Percentiles rank a stretch among this genome's conserved stretches.
These are phyloP conservation scores for Suhomyces sp. DNA, from an alignment of 805 yeast species.

Conservation along the genomic window DNA sequence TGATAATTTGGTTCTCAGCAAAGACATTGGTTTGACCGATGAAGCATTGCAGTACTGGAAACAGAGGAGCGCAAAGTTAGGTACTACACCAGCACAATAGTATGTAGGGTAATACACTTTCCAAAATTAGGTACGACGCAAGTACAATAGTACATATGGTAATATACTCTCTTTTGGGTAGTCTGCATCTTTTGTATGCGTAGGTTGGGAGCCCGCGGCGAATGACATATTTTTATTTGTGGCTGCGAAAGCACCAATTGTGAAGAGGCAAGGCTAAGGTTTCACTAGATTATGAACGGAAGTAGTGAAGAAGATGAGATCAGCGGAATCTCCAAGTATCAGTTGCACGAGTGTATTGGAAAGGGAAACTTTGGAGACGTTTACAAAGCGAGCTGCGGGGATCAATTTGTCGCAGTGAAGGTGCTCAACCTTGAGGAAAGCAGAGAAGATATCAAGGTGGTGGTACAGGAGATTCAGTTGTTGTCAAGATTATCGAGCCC, in stretches of 20 bases:
- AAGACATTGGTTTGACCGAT: conserved; percentile 37
- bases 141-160: background rate
- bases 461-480: conserved; percentile 76
- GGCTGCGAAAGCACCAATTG: conserved; percentile 10
- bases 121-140: background rate
- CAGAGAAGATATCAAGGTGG: conserved; percentile 67
- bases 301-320: background rate
- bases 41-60: conserved; percentile 58
- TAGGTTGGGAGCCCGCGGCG: background rate
- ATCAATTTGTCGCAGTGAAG: conserved; percentile 73
- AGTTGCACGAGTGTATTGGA: conserved; percentile 61
- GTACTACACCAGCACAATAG: conserved; percentile 1
- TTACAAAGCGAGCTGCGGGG: conserved; percentile 48
- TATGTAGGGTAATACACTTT: background rate
- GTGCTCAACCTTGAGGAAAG: conserved; percentile 77
- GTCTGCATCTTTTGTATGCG: background rate
- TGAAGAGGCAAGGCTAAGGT: background rate
- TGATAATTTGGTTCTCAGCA: conserved; percentile 29
- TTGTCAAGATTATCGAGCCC: conserved; percentile 64
- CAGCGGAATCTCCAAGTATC: conserved; percentile 13
- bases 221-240: conserved; percentile 5
- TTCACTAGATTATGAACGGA: background rate
- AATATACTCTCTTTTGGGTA: background rate
- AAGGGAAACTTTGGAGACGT: conserved; percentile 88
- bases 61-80: conserved; percentile 7